A percentile compares a stretch with the other conserved stretches of the same genome.
Conservation (phyloP, 768 basidiomycete genomes). For the Tephrocybe sp. region DNA sequence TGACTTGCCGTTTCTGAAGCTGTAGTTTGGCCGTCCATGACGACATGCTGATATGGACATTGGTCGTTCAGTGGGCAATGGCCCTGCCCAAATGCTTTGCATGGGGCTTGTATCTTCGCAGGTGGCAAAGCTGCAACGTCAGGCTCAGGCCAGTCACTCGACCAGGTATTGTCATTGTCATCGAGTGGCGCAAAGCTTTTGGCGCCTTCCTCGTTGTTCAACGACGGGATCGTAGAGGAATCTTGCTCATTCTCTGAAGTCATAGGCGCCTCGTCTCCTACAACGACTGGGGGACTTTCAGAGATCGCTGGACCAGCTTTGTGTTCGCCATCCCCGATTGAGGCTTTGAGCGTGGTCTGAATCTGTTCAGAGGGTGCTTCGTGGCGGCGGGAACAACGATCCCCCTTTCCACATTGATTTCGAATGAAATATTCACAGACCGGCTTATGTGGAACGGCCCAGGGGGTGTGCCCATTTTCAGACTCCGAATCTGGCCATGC, state of each 20-base stretch:
- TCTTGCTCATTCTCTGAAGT: too few species aligned
- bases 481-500: conserved; percentile 7
- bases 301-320: too few species aligned
- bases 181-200: not conserved
- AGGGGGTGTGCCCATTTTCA: conserved; percentile 7
- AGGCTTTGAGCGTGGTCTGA: not conserved
- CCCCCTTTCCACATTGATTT: conserved; percentile 7
- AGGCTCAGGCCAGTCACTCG: conserved; percentile 17
- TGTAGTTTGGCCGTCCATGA: conserved; percentile 15
- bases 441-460: conserved; percentile 1
- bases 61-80: conserved; percentile 28
- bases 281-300: too few species aligned
- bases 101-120: conserved; percentile 25
- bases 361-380: not conserved
- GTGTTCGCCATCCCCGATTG: too few species aligned
- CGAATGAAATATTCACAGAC: conserved; percentile 5
- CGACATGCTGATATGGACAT: conserved; percentile 30
- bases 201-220: not conserved
- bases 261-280: too few species aligned
- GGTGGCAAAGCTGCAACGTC: conserved; percentile 2
- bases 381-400: conserved; percentile 7
- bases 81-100: conserved; percentile 35
- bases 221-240: not conserved
- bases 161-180: conserved; percentile 20
- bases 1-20: too few species aligned